phyloP scores from a whole-genome alignment of 2,329 filamentous ascomycete species.

The Exophiala alcalophila region DNA sequence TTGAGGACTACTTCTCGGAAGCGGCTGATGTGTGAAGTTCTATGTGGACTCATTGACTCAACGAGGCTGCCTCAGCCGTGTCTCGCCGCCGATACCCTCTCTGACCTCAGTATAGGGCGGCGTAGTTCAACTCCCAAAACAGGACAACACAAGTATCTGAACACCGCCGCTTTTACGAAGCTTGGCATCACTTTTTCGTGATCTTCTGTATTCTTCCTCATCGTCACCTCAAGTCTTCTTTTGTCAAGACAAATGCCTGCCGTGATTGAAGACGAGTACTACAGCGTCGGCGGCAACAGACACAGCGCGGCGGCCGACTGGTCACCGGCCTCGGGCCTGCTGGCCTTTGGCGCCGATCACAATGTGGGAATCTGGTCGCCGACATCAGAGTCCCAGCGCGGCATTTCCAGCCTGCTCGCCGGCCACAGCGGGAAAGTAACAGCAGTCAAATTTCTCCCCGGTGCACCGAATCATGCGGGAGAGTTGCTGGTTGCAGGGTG shows the following conservation, averaged over 20 bases:
- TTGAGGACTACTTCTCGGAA: no score
- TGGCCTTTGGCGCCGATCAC: slow-evolving; percentile 86
- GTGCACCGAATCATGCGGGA: slow-evolving; percentile 40
- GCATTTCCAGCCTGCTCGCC: slow-evolving; percentile 64
- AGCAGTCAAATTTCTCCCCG: slow-evolving; percentile 72
- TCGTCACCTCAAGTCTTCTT: neutral
- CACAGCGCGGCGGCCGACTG: slow-evolving; percentile 90
- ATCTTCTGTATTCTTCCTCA: neutral
- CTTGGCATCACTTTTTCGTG: slow-evolving; percentile 1
- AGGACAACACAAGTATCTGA: no score
- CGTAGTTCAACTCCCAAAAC: neutral
- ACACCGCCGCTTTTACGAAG: no score
- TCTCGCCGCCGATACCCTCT: no score
- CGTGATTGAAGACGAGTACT: slow-evolving; percentile 42
- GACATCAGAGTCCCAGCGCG: slow-evolving; percentile 46
- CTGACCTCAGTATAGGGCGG: no score
- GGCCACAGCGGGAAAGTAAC: slow-evolving; percentile 81
- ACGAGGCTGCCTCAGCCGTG: no score
- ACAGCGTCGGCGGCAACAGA: slow-evolving; percentile 83
- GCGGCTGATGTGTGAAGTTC: no score
- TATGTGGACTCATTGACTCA: no score
- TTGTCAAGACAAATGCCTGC: slow-evolving; percentile 12
- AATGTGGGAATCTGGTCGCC: slow-evolving; percentile 86
- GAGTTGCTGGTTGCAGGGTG: slow-evolving; percentile 73
- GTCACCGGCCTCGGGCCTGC: slow-evolving; percentile 63